Evolutionary conservation across 345 rosid genomes (phyloP).

Genomic region (Rhodamnia rubescens): DNA sequence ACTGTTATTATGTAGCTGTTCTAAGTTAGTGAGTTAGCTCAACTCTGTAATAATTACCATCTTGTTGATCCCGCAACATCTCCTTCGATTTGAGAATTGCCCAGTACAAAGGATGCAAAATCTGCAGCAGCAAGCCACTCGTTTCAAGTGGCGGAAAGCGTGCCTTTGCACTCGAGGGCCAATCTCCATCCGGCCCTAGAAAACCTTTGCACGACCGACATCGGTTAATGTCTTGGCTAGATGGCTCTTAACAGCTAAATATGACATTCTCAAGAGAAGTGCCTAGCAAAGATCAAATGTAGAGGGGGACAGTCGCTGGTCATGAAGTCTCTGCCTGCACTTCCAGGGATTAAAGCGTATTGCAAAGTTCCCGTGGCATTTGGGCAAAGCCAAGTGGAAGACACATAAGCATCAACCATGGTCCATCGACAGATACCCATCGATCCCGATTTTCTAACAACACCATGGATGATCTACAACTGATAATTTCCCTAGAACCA

Average conservation of each 20-base stretch:
- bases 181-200: too few relatives aligned
- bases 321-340: too few relatives aligned
- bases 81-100: neutral
- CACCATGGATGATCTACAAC: neutral
- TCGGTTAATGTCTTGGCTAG: neutral
- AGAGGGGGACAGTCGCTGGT: too few relatives aligned
- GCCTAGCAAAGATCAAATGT: too few relatives aligned
- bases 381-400: neutral
- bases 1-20: neutral
- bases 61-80: neutral
- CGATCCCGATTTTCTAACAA: neutral
- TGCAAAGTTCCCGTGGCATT: neutral
- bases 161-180: too few relatives aligned
- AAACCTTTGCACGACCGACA: too few relatives aligned
- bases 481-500: neutral
- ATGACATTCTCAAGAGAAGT: neutral
- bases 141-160: neutral
- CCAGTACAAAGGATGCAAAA: neutral
- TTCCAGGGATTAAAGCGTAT: too few relatives aligned
- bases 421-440: neutral
- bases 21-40: neutral
- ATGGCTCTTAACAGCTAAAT: neutral
- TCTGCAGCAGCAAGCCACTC: neutral
- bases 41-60: neutral
- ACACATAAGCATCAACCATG: neutral